A percentile compares a stretch with the other conserved stretches of the same genome.
Evolutionary conservation across 2,329 filamentous ascomycete species (phyloP).

Genomic region (Ophidiomyces ophidiicola): DNA sequence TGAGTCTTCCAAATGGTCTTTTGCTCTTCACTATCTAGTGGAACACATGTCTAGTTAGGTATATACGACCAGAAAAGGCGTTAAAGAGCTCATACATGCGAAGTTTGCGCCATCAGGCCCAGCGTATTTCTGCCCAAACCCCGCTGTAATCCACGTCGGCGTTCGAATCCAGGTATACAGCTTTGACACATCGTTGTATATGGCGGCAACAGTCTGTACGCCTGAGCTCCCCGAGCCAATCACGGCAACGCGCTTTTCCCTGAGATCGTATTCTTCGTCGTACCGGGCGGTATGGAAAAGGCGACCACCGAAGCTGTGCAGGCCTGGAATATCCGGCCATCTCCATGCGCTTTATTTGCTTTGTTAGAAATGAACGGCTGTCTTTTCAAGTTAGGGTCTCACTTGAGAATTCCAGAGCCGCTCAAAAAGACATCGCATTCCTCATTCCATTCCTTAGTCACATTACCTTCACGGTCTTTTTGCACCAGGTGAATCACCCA

Average conservation of each 20-base stretch:
- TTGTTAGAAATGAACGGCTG: slow-evolving; percentile 7
- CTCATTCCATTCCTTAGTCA: slow-evolving; percentile 20
- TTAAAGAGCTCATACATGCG: slow-evolving; percentile 7
- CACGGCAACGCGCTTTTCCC: slow-evolving; percentile 21
- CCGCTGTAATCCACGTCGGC: slow-evolving; percentile 55
- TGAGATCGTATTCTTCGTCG: slow-evolving; percentile 28
- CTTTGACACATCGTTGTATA: slow-evolving; percentile 31
- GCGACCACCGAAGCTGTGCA: slow-evolving; percentile 36
- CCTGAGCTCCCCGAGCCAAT: slow-evolving; percentile 39
- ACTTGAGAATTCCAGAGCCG: slow-evolving; percentile 31
- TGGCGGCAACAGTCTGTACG: slow-evolving; percentile 39
- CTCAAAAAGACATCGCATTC: slow-evolving; percentile 26
- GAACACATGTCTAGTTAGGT: slow-evolving; percentile 46
- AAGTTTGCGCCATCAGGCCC: slow-evolving; percentile 13
- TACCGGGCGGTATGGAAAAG: slow-evolving; percentile 36
- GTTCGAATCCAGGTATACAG: slow-evolving; percentile 55
- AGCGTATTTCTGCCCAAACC: slow-evolving; percentile 30
- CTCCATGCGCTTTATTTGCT: slow-evolving; percentile 25
- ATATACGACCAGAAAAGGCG: neutral
- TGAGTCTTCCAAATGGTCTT: slow-evolving; percentile 45
- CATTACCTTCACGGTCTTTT: slow-evolving; percentile 13
- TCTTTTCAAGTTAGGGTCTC: slow-evolving; percentile 20
- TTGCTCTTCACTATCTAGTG: slow-evolving; percentile 35
- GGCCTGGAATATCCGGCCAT: slow-evolving; percentile 38
- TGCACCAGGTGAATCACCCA: slow-evolving; percentile 25